phyloP scores from a whole-genome alignment of 306 rosid species.

The Cicer bijugum region DNA sequence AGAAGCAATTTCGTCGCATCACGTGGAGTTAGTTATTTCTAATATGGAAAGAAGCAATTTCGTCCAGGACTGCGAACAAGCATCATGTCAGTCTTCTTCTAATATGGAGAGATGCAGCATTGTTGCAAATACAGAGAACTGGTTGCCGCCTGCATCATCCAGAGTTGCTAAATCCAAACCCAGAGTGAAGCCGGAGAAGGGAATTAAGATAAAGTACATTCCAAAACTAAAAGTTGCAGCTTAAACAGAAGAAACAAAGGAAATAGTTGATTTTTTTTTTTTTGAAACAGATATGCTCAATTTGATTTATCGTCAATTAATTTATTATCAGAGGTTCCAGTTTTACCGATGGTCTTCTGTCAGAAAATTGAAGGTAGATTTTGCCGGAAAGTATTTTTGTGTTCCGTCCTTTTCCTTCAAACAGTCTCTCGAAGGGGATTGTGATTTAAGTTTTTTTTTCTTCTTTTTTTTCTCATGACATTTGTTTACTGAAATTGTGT shows the following conservation, averaged over 20 bases:
- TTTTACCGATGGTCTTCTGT: slow-evolving; percentile 79
- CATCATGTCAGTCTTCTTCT: slow-evolving; percentile 43
- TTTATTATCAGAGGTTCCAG: slow-evolving; percentile 78
- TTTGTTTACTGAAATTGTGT: slow-evolving; percentile 10
- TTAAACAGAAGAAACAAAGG: slow-evolving; percentile 47
- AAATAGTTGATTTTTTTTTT: slow-evolving; percentile 48
- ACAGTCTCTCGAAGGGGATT: slow-evolving; percentile 48
- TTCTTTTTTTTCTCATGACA: slow-evolving; percentile 8
- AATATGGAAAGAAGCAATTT: slow-evolving; percentile 87
- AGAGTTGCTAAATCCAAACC: slow-evolving; percentile 58
- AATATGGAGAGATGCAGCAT: slow-evolving; percentile 46
- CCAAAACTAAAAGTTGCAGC: slow-evolving; percentile 64
- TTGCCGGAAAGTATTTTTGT: slow-evolving; percentile 55
- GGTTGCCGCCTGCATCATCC: slow-evolving; percentile 41
- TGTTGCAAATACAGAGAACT: slow-evolving; percentile 57
- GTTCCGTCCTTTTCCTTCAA: slow-evolving; percentile 53
- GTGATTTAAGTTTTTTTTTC: slow-evolving; percentile 40
- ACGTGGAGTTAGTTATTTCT: slow-evolving; percentile 68
- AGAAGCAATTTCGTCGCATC: slow-evolving; percentile 71
- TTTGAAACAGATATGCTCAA: slow-evolving; percentile 62
- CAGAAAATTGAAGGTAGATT: slow-evolving; percentile 61
- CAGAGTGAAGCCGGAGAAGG: slow-evolving; percentile 63
- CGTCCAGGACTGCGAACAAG: slow-evolving; percentile 49
- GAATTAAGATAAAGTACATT: slow-evolving; percentile 65
- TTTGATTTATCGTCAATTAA: slow-evolving; percentile 51